phyloP scores from a whole-genome alignment of 306 rosid genomes.

The Dalbergia oliveri region DNA sequence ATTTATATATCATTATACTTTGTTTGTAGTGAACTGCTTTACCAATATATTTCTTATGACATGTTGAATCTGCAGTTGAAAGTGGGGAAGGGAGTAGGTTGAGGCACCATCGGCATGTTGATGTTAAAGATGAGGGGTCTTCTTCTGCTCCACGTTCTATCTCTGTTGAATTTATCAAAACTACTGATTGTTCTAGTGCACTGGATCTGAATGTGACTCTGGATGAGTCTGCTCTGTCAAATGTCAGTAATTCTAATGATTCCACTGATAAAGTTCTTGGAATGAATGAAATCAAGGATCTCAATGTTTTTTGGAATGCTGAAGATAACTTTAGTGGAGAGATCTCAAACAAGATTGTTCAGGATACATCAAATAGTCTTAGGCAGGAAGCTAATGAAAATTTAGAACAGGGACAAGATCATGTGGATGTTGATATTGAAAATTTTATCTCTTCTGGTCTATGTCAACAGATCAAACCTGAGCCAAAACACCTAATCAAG shows the following conservation, averaged over 20 bases:
- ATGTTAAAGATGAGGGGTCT: constrained; percentile 30
- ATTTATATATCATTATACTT: constrained; percentile 21
- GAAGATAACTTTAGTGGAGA: constrained; percentile 45
- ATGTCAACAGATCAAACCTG: constrained; percentile 44
- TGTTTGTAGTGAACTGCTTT: constrained; percentile 36
- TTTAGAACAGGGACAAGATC: constrained; percentile 41
- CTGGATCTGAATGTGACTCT: constrained; percentile 39
- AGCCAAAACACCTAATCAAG: constrained; percentile 31
- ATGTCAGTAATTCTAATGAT: constrained; percentile 40
- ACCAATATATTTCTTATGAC: constrained; percentile 25
- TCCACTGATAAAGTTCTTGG: constrained; percentile 23
- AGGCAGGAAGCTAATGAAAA: constrained; percentile 30
- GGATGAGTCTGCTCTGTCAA: constrained; percentile 42
- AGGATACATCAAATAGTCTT: constrained; percentile 47
- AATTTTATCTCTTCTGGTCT: constrained; percentile 36
- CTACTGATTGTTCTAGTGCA: constrained; percentile 30
- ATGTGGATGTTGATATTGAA: constrained; percentile 33
- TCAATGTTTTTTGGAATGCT: constrained; percentile 14
- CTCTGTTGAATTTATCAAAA: background rate
- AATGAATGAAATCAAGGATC: constrained; percentile 40
- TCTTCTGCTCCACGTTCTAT: constrained; percentile 32
- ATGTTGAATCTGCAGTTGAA: constrained; percentile 54
- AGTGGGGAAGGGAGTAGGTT: constrained; percentile 41
- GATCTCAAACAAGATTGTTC: constrained; percentile 25
- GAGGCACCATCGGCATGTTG: constrained; percentile 35